Conservation (phyloP, 257 asterid genomes). For the Echium plantagineum region DNA sequence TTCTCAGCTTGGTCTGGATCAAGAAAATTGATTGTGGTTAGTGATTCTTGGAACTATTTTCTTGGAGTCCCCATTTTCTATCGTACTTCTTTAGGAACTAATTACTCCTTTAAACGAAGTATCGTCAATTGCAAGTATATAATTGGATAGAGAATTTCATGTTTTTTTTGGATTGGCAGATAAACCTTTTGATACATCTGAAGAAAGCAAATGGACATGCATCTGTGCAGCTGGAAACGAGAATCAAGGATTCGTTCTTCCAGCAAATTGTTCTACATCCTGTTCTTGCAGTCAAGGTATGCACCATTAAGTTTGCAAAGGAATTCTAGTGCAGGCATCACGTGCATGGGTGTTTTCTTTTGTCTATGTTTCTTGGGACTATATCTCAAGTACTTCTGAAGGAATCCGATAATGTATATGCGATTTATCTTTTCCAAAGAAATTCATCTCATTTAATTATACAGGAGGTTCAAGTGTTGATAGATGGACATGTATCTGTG, state of each 20-base stretch:
- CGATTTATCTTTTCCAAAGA: constrained; percentile 1
- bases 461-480: constrained; percentile 40
- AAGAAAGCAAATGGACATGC: constrained; percentile 61
- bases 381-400: neutral
- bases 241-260: constrained; percentile 22
- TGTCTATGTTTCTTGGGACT: too few species aligned
- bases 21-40: constrained; percentile 47
- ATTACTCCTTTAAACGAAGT: neutral
- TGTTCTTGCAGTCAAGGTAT: constrained; percentile 79
- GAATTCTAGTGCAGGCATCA: neutral
- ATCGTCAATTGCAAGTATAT: neutral
- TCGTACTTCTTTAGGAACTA: neutral
- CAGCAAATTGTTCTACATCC: constrained; percentile 63
- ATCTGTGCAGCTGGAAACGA: constrained; percentile 44
- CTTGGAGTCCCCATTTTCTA: neutral
- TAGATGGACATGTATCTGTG: constrained; percentile 65
- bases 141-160: neutral
- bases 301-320: neutral
- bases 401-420: neutral
- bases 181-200: constrained; percentile 25
- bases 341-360: neutral
- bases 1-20: constrained; percentile 37
- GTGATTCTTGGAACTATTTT: constrained; percentile 11
- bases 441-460: constrained; percentile 15
- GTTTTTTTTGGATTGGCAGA: constrained; percentile 19